Base-by-base conservation (phyloP, 306 rosid genomes). In the peach (Prunus persica) region DNA sequence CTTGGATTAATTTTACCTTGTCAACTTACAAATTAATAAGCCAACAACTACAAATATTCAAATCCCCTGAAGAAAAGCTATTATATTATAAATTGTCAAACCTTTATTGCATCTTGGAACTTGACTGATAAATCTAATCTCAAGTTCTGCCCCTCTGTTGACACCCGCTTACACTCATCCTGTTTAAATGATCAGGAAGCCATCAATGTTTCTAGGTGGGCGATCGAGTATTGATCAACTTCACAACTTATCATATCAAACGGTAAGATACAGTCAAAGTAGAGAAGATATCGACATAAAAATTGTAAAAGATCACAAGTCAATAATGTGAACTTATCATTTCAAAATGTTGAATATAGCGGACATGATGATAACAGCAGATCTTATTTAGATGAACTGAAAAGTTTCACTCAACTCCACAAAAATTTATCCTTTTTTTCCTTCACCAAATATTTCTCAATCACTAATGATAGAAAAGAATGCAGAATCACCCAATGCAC, bases 41-140 rank as follows among this genome's bases (percentile, higher is more conserved):
- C 15, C 62, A 70, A 49, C 18, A 18, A 19, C 15, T 16, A 8
- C 0, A 30, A 54, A 14, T 55, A 38, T 38, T 55, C 38, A 22
- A 38, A 72, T 63, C 38, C 67, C 67, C 65, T 1, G 15, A 22
- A 25, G 13, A 20, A 57, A 56, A 15, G 41, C 25, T 2, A 60
- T 38, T 50, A n/a, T 65, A 56, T 72, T 43, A 67, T 19, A 41
- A 22, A 12, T 16, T 65, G 13, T 25, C 85, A 52, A 62, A 92
- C 98, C 98, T 90, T 90, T 80, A 95, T 95, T 52, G 98, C 98
- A 85, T 92, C 97, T 85, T 95, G 98, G 82, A 95, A 95, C 86
- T 71, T 95, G 69, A 88, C 82, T 76, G 97, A 95, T 65, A 95
- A 82, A 74, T 92, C 98, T 79, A 91, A 76, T 85, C 98, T 92